Base-by-base conservation (phyloP, 805 yeast genomes). In the Sugiyamaella chiloensis region DNA sequence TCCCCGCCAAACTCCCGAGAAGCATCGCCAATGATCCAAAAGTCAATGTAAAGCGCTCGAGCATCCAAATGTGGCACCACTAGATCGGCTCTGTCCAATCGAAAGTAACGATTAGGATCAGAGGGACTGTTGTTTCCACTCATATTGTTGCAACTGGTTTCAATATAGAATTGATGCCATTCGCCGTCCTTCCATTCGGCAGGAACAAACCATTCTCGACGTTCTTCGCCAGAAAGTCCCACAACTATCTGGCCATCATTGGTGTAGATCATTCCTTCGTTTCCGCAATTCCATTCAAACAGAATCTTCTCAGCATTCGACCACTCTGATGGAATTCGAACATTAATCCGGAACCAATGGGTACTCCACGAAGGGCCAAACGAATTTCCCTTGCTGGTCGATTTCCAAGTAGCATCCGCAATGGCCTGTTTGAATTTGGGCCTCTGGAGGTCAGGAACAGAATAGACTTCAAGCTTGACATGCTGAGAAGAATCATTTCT, bases 331-430 rank as follows among this genome's bases (percentile, higher is more conserved):
- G 96, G 96, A 4, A 91, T 70, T n/a, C 71, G 69, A 49, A 87
- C 66, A 11, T 73, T 67, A 17, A 91, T 68, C 56, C 80, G 77
- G 67, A 93, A 88, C 99, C 99, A 91, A 54, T 88, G 95, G 1
- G 98, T 85, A 50, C 91, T 83, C 99, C 99, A 91, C 11, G 95
- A 85, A 2, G 99, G 99, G 0, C 98, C 97, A 63, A 86, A 88
- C 6, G 73, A 68, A 56, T 86, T 83, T 19, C 93, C 95, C 54
- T 80, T 81, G 32, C 56, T 48, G 4, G 72, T 60, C 1, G 59
- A 55, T 6, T 56, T 54, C 69, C 73, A 71, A 31, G 53, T 54
- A n/a, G 87, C 83, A 20, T 71, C 68, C 55, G 73, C 68, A 50
- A 82, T 67, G 52, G 87, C 77, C 47, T 79, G 81, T 44, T 72